Conservation (phyloP, 176 grass and related monocot genomes). For the Zoysia pacifica region DNA sequence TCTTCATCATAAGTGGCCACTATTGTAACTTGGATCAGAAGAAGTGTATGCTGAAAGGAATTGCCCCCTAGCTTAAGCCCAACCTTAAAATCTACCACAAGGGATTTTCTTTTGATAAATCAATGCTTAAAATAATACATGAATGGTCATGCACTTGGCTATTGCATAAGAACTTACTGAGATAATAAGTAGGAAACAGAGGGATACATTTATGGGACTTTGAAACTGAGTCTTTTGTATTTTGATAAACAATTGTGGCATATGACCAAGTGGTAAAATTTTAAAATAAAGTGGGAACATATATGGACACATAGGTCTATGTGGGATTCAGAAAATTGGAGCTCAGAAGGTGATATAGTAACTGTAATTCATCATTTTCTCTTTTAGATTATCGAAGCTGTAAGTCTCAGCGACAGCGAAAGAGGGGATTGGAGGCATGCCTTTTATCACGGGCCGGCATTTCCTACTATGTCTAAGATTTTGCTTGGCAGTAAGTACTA, state of each 20-base stretch:
- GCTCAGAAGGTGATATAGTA: conserved; percentile 7
- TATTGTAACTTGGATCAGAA: neutral
- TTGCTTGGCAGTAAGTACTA: conserved; percentile 70
- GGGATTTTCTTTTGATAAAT: neutral
- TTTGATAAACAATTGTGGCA: conserved; percentile 3
- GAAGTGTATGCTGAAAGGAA: neutral
- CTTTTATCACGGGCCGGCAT: conserved; percentile 80
- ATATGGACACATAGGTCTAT: conserved; percentile 9
- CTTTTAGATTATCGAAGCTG: conserved; percentile 58
- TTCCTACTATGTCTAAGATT: conserved; percentile 79
- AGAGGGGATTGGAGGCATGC: conserved; percentile 53
- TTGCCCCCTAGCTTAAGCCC: neutral
- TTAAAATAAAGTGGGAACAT: neutral
- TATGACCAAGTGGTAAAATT: conserved; percentile 16
- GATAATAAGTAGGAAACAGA: neutral
- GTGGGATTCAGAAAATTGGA: conserved; percentile 22
- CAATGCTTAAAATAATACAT: conserved; percentile 4
- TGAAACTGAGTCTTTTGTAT: neutral
- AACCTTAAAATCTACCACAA: conserved; percentile 5
- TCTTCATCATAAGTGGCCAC: neutral
- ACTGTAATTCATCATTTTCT: conserved; percentile 24
- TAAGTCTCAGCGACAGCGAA: conserved; percentile 51
- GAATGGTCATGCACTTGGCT: neutral
- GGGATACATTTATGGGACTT: neutral
- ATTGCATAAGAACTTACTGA: conserved; percentile 14